A percentile compares a stretch with the other conserved stretches of the same genome.
phyloP scores from a whole-genome alignment of 139 green algal species.

The Parachlorella kessleri region DNA sequence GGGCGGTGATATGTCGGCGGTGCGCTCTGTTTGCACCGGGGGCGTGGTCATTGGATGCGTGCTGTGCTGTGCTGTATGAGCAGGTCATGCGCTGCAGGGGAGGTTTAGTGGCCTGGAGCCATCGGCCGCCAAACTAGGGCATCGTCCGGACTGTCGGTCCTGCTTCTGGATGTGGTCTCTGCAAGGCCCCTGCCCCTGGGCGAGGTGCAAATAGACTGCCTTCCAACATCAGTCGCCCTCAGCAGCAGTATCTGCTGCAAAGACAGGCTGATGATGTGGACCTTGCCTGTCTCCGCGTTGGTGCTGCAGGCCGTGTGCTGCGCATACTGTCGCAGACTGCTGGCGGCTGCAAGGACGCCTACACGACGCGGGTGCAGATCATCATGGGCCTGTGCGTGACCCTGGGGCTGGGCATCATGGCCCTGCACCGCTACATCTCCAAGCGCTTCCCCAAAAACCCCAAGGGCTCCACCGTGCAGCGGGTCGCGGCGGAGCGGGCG shows the following conservation, averaged over 20 bases:
- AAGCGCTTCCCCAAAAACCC: constrained; percentile 45
- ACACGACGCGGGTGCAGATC: constrained; percentile 41
- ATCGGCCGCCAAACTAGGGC: no score
- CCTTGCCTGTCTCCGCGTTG: not conserved
- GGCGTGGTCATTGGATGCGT: no score
- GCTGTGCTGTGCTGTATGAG: no score
- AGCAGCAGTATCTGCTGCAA: no score
- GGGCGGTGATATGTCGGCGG: not conserved
- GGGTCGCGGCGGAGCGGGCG: not conserved
- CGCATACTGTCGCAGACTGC: constrained; percentile 28
- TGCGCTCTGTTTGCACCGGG: not conserved
- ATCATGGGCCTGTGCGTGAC: constrained; percentile 42
- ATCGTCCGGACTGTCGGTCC: no score
- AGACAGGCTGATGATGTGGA: no score
- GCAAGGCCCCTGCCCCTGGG: no score
- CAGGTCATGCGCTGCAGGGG: no score
- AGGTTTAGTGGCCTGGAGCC: no score
- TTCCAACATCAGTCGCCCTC: no score
- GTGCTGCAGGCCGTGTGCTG: constrained; percentile 36
- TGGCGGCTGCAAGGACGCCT: constrained; percentile 3
- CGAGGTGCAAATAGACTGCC: no score
- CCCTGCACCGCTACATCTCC: constrained; percentile 50
- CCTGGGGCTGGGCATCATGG: constrained; percentile 38
- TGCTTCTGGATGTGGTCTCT: no score
- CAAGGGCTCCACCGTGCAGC: constrained; percentile 21